Evolutionary conservation across 2,329 filamentous ascomycete genomes (phyloP), one percentile per base, ranked within the genome.

Genomic region (Clonostachys chloroleuca): DNA sequence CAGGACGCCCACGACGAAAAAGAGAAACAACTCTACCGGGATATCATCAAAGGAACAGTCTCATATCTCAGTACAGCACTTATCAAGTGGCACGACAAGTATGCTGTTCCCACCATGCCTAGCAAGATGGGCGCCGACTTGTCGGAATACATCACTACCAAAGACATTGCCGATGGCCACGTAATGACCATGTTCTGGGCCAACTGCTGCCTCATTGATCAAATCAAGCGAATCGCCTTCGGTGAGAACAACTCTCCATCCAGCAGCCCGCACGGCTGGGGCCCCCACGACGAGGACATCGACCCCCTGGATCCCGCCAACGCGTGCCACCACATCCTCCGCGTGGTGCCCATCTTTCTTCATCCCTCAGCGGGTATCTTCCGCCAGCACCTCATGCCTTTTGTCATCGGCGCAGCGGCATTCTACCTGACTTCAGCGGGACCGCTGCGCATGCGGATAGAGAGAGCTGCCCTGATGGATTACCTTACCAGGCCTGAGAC

Each of bases 151-250:
- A 12, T 41, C n/a, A 42, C 20, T 4, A n/a, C 41, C 13, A 24
- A n/a, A 7, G 20, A 47, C 16, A 30, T 47, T 34, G 45, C 42
- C 13, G 39, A 16, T 30, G 42, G 18, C 33, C 48, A 47, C 33
- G 30, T 47, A 13, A 50, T 50, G 48, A 45, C 37, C 6, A 36
- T 50, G 2, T 50, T 44, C 48, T 43, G 44, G 44, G 33, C 20
- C 16, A 36, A 34, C 5, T 34, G 41, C 39, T 30, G 24, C 9
- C 24, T 30, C 24, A 30, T 30, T 30, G 24, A 30, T 9, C 24
- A 30, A 9, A 30, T 30, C 8, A 30, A 30, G 4, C 24, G 24
- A 30, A 44, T 50, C 14, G 18, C 40, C 8, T 14, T 44, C 13
- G 24, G 24, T 30, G 24, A 30, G 24, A 10, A 3, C 24, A 10